Conservation (phyloP, 2,329 filamentous ascomycete genomes). For the Colletotrichum horii region DNA sequence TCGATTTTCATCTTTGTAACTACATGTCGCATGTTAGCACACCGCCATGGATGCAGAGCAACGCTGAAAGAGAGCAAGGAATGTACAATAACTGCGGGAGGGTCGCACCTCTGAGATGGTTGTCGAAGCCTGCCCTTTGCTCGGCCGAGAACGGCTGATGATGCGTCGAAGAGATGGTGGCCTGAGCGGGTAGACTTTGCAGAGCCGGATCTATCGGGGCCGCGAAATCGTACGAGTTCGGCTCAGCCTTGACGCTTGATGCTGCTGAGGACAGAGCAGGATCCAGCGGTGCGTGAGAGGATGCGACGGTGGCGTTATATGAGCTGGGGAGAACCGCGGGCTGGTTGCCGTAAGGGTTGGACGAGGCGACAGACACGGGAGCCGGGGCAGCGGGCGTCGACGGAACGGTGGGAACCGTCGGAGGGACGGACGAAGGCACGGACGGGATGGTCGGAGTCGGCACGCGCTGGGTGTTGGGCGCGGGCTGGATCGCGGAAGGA, state of each 20-base stretch:
- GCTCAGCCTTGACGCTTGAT: slow-evolving; percentile 40
- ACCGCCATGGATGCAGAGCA: slow-evolving; percentile 28
- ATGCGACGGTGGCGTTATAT: slow-evolving; percentile 33
- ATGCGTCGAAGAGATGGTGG: slow-evolving; percentile 32
- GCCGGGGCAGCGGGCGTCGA: slow-evolving; percentile 27
- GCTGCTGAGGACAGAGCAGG: slow-evolving; percentile 30
- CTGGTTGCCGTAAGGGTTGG: slow-evolving; percentile 51
- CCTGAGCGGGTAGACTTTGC: slow-evolving; percentile 43
- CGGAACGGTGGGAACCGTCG: slow-evolving; percentile 19
- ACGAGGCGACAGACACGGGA: slow-evolving; percentile 26
- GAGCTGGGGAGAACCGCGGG: slow-evolving; percentile 48
- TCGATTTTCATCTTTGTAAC: slow-evolving; percentile 74
- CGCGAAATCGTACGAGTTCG: slow-evolving; percentile 57
- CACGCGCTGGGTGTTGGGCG: slow-evolving; percentile 54
- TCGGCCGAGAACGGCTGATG: slow-evolving; percentile 31
- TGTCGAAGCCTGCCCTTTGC: slow-evolving; percentile 26
- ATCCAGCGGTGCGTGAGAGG: slow-evolving; percentile 28
- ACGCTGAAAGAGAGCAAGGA: slow-evolving; percentile 34
- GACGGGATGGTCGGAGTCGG: slow-evolving; percentile 38
- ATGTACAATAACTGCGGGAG: slow-evolving; percentile 29
- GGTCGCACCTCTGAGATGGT: slow-evolving; percentile 57
- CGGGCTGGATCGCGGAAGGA: slow-evolving; percentile 75
- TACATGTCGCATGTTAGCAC: slow-evolving; percentile 51
- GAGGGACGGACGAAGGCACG: slow-evolving; percentile 36
- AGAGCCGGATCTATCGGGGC: slow-evolving; percentile 71